Conservation (phyloP, 805 yeast species). For the Kluyveromyces lactis region DNA sequence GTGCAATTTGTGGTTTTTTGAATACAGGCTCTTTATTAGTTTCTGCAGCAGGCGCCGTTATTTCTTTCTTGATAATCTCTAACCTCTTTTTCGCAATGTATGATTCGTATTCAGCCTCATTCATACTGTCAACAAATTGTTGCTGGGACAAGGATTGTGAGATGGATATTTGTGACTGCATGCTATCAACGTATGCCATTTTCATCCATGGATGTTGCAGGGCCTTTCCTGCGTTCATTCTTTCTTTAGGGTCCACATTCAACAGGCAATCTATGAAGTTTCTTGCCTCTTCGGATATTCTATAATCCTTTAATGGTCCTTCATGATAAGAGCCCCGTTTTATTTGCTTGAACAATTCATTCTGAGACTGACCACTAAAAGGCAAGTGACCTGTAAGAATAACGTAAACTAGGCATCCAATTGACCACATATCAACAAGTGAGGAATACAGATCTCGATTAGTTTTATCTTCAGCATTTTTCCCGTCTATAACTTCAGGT, state of each 20-base stretch:
- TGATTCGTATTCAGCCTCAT: slow-evolving; percentile 24
- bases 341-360: slow-evolving; percentile 70
- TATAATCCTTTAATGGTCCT: slow-evolving; percentile 57
- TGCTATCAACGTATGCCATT: slow-evolving; percentile 8
- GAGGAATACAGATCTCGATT: slow-evolving; percentile 53
- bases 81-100: not conserved
- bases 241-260: slow-evolving; percentile 63
- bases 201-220: slow-evolving; percentile 76
- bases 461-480: slow-evolving; percentile 16
- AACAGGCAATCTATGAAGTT: slow-evolving; percentile 64
- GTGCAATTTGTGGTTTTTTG: slow-evolving; percentile 4
- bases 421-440: slow-evolving; percentile 94
- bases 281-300: slow-evolving; percentile 59
- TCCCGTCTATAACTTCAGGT: slow-evolving; percentile 69
- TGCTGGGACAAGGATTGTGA: slow-evolving; percentile 70
- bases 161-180: slow-evolving; percentile 41
- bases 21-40: slow-evolving; percentile 1
- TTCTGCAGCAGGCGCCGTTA: not conserved
- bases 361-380: slow-evolving; percentile 88
- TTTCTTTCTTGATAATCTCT: not conserved
- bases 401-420: slow-evolving; percentile 91
- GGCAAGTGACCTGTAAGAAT: slow-evolving; percentile 90
- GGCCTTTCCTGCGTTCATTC: slow-evolving; percentile 73
- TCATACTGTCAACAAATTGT: slow-evolving; percentile 33
- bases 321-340: slow-evolving; percentile 72